Percentiles rank a stretch among this genome's conserved stretches.
Conservation (phyloP, 306 rosid species). For the Dryas drummondii region DNA sequence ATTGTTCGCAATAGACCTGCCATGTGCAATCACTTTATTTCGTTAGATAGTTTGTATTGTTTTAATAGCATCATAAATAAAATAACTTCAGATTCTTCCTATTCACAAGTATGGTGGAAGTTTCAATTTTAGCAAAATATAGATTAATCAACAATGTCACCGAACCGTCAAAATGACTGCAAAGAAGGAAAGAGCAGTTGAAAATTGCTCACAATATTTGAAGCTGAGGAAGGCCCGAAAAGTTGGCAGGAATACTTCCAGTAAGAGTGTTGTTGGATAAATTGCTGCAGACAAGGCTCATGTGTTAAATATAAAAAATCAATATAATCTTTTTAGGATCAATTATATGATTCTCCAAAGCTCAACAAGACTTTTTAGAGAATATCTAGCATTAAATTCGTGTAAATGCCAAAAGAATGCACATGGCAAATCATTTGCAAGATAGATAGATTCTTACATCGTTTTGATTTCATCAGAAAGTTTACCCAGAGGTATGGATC, state of each 20-base stretch:
- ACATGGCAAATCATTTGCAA: conserved; percentile 19
- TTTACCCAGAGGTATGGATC: conserved; percentile 55
- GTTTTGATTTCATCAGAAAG: conserved; percentile 70
- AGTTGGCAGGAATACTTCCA: conserved; percentile 64
- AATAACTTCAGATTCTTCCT: neutral
- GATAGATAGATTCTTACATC: conserved; percentile 59
- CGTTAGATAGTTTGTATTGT: conserved; percentile 14
- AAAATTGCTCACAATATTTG: conserved; percentile 66
- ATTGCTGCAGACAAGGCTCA: conserved; percentile 42
- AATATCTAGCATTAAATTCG: neutral
- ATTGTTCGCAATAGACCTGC: conserved; percentile 91
- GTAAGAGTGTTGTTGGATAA: conserved; percentile 72
- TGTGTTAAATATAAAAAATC: neutral
- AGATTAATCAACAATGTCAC: neutral
- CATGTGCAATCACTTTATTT: conserved; percentile 24
- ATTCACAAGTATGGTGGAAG: neutral
- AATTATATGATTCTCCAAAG: neutral
- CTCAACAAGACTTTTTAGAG: neutral
- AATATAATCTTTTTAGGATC: neutral
- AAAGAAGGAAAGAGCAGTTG: conserved; percentile 8
- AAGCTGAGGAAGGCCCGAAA: conserved; percentile 58
- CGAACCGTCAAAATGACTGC: conserved; percentile 7
- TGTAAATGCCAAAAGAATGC: conserved; percentile 6
- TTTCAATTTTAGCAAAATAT: neutral
- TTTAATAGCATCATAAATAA: neutral